Evolutionary conservation across 1,139 yeast species (phyloP).

Genomic region (Suhomyces guaymorum): DNA sequence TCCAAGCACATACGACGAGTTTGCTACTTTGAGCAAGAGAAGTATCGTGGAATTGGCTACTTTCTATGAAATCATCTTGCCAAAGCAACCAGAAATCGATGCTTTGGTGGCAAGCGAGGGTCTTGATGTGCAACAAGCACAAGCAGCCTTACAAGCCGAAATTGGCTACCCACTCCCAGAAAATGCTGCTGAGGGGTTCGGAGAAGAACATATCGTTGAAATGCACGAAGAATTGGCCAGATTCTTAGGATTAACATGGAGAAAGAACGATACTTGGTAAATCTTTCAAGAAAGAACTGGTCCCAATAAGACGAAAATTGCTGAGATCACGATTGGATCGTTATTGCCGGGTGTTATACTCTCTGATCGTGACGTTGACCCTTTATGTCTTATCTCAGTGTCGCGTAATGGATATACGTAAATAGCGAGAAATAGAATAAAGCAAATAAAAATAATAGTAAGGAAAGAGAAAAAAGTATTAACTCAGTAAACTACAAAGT

Average conservation of each 20-base stretch:
- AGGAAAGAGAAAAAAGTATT: too few species aligned
- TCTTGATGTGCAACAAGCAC: constrained; percentile 34
- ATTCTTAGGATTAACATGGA: constrained; percentile 48
- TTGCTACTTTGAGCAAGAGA: constrained; percentile 45
- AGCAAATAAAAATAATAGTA: too few species aligned
- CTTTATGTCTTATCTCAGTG: too few species aligned
- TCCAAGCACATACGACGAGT: constrained; percentile 62
- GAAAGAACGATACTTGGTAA: constrained; percentile 69
- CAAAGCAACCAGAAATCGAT: constrained; percentile 44
- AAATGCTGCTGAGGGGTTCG: constrained; percentile 33
- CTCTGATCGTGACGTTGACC: too few species aligned
- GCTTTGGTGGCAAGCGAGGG: constrained; percentile 37
- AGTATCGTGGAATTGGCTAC: constrained; percentile 56
- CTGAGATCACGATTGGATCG: too few species aligned
- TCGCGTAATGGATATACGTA: too few species aligned
- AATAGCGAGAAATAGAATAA: too few species aligned
- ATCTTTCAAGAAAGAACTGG: constrained; percentile 52
- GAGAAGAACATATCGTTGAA: constrained; percentile 44
- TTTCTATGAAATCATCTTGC: constrained; percentile 69
- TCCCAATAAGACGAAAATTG: too few species aligned
- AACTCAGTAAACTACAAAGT: too few species aligned
- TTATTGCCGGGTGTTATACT: too few species aligned
- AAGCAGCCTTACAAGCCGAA: constrained; percentile 23
- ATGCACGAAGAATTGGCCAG: too few species aligned
- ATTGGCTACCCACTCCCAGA: constrained; percentile 20